phyloP scores from a whole-genome alignment of 208 protist genomes.

The Crithidia fasciculata region DNA sequence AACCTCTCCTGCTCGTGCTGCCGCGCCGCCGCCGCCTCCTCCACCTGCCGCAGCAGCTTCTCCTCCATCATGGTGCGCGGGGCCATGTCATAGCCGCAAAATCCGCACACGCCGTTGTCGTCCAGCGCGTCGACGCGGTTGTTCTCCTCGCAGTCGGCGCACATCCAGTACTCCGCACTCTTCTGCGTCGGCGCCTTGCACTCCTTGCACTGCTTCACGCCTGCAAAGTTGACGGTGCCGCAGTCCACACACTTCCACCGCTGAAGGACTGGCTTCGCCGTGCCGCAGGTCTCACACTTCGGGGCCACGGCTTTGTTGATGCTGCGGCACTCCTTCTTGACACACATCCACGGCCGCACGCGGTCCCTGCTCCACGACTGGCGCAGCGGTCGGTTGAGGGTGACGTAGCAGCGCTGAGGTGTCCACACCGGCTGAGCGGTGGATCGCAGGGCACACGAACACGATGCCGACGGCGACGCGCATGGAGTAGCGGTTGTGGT shows the following conservation, averaged over 20 bases:
- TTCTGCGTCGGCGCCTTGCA: constrained; percentile 45
- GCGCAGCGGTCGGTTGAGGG: constrained; percentile 22
- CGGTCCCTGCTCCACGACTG: constrained; percentile 69
- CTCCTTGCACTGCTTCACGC: constrained; percentile 78
- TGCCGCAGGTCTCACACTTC: constrained; percentile 62
- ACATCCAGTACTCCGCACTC: constrained; percentile 86
- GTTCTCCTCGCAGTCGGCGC: constrained; percentile 83
- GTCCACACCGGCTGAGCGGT: background rate
- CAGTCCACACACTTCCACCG: constrained; percentile 86
- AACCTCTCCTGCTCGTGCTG: constrained; percentile 65
- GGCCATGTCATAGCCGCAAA: constrained; percentile 90
- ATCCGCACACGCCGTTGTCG: constrained; percentile 87
- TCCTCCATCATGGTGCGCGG: constrained; percentile 61
- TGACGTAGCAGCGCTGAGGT: constrained; percentile 16
- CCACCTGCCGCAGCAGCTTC: constrained; percentile 43
- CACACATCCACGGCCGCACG: constrained; percentile 84
- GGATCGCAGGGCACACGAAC: background rate
- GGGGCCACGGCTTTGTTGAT: constrained; percentile 43
- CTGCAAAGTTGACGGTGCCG: constrained; percentile 62
- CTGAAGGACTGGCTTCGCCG: constrained; percentile 62
- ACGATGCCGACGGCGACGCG: background rate
- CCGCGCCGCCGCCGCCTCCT: constrained; percentile 40
- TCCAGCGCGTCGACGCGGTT: constrained; percentile 87
- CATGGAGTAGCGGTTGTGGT: background rate
- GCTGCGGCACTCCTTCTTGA: constrained; percentile 61